phyloP scores from a whole-genome alignment of 495 filamentous ascomycete species.

The Annulohypoxylon bovei region DNA sequence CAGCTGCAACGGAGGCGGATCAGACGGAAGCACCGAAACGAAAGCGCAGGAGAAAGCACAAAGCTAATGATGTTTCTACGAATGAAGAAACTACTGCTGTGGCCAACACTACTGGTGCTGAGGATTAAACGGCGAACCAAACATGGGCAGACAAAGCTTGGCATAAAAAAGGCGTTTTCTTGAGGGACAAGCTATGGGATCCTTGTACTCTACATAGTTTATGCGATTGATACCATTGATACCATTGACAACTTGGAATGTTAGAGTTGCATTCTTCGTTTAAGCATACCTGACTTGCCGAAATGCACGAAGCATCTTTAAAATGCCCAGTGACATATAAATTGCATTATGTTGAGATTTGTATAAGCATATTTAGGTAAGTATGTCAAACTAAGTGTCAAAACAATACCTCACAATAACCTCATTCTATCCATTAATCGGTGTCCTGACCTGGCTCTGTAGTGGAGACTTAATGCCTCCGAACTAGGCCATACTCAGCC shows the following conservation, averaged over 20 bases:
- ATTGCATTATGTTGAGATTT: background rate
- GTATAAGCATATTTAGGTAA: too few species aligned
- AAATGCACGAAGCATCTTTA: background rate
- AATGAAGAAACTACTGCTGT: constrained; percentile 14
- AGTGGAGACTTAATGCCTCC: constrained; percentile 7
- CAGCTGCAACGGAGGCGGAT: background rate
- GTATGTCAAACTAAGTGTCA: too few species aligned
- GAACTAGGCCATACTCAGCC: constrained; percentile 24
- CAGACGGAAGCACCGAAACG: constrained; percentile 47
- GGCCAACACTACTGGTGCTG: constrained; percentile 21
- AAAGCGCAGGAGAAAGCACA: constrained; percentile 59
- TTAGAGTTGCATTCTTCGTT: constrained; percentile 10
- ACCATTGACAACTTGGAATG: background rate
- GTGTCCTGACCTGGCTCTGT: background rate
- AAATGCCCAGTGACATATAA: background rate
- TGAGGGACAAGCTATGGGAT: background rate
- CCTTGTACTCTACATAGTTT: constrained; percentile 6
- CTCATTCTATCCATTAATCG: background rate
- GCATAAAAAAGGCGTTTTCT: constrained; percentile 24
- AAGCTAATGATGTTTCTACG: constrained; percentile 36
- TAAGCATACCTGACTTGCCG: background rate
- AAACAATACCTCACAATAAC: background rate
- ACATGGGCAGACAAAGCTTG: background rate
- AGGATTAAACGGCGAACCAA: constrained; percentile 24
- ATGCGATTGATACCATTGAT: constrained; percentile 25